Evolutionary conservation across 331 rosid species (phyloP), one percentile per base, ranked within the genome.

Genomic region (Pyracantha coccinea): DNA sequence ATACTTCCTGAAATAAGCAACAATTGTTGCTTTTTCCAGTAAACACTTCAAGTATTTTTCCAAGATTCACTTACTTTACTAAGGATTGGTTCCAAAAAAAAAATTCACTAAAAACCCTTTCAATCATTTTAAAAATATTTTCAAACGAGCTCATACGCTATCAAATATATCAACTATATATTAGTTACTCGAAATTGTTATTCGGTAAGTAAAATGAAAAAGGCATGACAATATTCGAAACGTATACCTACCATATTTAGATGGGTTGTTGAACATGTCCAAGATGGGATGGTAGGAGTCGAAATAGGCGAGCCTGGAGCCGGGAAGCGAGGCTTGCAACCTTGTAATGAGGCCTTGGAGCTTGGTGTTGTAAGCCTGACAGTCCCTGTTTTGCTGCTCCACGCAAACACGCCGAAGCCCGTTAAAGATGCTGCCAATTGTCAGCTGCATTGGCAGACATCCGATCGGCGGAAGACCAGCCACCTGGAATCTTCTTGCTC

Each of bases 381-480:
- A 74, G 59, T 86, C 81, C 0, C 0, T 25, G 80, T 81, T 86
- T 27, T 76, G 84, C 10, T 81, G 58, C 16, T 28, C 64, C 17
- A 67, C 78, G 27, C 92, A 79, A 4, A 35, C 33, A 2, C 89
- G 89, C 14, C 44, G 69, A 35, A 69, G 28, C 59, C 77, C 50
- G 0, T 82, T 80, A 8, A 64, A 4, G 1, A 79, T 1, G 72
- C 81, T 75, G 60, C 27, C 38, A 2, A 74, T 0, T 14, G 86
- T 76, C 23, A 66, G 83, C 72, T 66, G 76, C 44, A 80, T 0
- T 17, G 91, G 89, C 15, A 85, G 19, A 55, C 89, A 87, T 15
- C 91, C 91, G 8, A 87, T 68, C 1, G 89, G 89, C 0, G 89
- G 89, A 55, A 85, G 84, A 45, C 91, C 83, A 0, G 77, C 78